Base-by-base conservation (phyloP, 208 protist genomes). In the Trypanosoma vivax region DNA sequence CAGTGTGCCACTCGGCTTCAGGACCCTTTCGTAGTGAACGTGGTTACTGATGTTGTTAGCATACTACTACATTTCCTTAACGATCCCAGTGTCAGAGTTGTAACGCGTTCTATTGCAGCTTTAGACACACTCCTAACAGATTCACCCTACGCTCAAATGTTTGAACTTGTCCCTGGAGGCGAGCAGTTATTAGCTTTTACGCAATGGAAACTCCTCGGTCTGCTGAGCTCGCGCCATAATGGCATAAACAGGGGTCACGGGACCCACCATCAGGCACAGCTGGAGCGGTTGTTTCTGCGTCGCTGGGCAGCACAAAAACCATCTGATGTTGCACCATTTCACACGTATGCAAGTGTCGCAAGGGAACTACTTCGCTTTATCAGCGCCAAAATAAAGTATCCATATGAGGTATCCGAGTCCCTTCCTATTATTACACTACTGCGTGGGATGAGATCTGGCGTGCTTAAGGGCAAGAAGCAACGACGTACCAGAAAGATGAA, bases 101-200 rank as follows among this genome's bases (percentile, higher is more conserved):
- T 88, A 5, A 71, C 82, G 14, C 75, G 82, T 43, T 58, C 76
- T 39, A 79, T 94, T 23, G 53, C 66, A 5, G 73, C 80, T 1
- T 62, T 94, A 10, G 76, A 89, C 37, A 63, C 64, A n/a, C 55
- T 94, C 18, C 64, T 94, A 23, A 84, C 74, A 14, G 74, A 83
- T 24, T 18, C 30, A 6, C 42, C 28, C 13, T 79, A 77, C 33
- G 52, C 48, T 19, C 29, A 31, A 23, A 51, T 84, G 25, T 50
- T 87, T 9, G 48, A 60, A 6, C 55, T 39, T 18, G 68, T 66
- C 2, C 29, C 66, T 29, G 65, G 40, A n/a, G 76, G 74, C 1
- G 70, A 60, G 9, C 43, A 65, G 9, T 55, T 87, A 13, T 45
- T 90, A 4, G 58, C 63, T 9, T 85, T 89, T 49, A 72, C 76